These are phyloP conservation scores for Ustilago sp. DNA, from an alignment of 1,284 basidiomycete species.

Conservation along the genomic window DNA sequence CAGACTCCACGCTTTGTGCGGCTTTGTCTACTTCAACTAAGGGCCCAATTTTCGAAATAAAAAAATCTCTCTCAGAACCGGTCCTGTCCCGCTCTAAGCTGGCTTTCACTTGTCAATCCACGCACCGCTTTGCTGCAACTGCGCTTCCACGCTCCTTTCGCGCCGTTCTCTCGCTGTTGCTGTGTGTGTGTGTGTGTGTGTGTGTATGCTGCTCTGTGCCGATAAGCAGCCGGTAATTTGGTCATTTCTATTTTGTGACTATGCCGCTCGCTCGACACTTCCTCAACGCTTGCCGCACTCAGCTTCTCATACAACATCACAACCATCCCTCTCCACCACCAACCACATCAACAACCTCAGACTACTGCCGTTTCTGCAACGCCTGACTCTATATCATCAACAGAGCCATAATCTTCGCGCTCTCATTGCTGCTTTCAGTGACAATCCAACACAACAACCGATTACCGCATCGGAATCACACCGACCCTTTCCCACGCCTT, in stretches of 20 bases:
- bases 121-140: too few species aligned
- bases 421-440: background rate
- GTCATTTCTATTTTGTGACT: background rate
- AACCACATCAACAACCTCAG: background rate
- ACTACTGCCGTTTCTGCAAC: slow-evolving; percentile 1
- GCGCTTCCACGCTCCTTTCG: slow-evolving; percentile 14
- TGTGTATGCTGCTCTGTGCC: background rate
- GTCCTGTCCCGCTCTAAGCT: slow-evolving; percentile 6
- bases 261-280: slow-evolving; percentile 1
- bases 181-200: too few species aligned
- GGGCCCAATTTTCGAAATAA: background rate
- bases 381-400: background rate
- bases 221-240: slow-evolving; percentile 11
- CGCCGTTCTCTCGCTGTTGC: background rate
- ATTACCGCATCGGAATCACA: background rate
- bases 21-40: too few species aligned
- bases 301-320: background rate
- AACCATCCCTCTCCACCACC: background rate
- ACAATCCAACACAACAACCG: background rate
- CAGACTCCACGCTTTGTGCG: too few species aligned
- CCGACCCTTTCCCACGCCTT: background rate
- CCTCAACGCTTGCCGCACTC: background rate
- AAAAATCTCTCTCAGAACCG: slow-evolving; percentile 1
- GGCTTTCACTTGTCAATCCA: background rate
- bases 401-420: background rate